Evolutionary conservation across 352 stramenopile genomes (phyloP), one percentile per base, ranked within the genome.

Genomic region (Phytophthora pisi): DNA sequence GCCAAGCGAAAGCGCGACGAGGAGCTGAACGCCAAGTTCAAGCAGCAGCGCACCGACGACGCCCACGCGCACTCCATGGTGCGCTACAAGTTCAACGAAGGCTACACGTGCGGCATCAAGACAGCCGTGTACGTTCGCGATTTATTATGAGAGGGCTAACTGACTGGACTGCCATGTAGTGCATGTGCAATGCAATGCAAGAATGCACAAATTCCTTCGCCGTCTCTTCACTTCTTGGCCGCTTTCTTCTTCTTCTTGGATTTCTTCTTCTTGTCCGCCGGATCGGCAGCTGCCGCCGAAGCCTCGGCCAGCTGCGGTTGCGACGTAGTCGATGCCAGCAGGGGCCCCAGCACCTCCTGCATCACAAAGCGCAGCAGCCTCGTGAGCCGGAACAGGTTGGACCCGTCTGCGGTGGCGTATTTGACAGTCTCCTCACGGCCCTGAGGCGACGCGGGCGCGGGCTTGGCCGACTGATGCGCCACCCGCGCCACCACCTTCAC

Each of bases 71-170:
- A 86, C n/a, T 66, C 72, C 2, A 65, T 76, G 26, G 84, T 97
- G 57, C 84, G 82, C 28, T 97, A 92, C 75, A 93, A 95, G 66
- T 97, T 93, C 60, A 95, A 97, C 54, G 88, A 97, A 78, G 91
- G 91, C 42, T 96, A 94, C 74, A 96, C 88, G 26, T 91, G 89
- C 68, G 90, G 90, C 66, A 96, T 97, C 59, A 95, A 95, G 72
- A 93, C 89, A 62, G 70, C 81, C 20, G 91, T 97, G 57, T 89
- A 86, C 70, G 82, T 97, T 67, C 78, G 84, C 54, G 91, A 97
- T 70, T 88, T 97, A 56, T 71, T 97, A 75, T 88, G 70, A 79
- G 65, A 72, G 24, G 61, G 67, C 67, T 59, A 13, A 54, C 43
- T 40, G 53, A 68, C 18, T 50, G 49, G 42, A 65, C 59, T 58